These are phyloP conservation scores for Colletotrichum nymphaeae DNA, from an alignment of 2,329 filamentous ascomycete species.

Conservation along the genomic window DNA sequence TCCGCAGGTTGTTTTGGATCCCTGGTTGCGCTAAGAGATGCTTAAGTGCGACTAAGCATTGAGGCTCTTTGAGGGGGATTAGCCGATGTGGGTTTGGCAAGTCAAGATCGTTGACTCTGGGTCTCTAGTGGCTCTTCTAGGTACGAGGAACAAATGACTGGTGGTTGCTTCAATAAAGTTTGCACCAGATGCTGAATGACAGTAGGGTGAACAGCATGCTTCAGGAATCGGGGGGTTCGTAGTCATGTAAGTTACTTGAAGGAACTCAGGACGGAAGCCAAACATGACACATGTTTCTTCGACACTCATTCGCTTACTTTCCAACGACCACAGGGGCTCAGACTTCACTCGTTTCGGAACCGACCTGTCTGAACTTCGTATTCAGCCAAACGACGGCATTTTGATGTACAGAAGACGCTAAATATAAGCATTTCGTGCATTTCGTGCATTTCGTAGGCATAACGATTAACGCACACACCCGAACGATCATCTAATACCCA, in stretches of 20 bases:
- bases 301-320: neutral
- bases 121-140: too few relatives aligned
- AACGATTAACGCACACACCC: neutral
- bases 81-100: neutral
- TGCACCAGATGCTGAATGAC: neutral
- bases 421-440: conserved; percentile 2
- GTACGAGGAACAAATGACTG: neutral
- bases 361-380: conserved; percentile 9
- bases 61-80: neutral
- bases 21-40: neutral
- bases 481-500: neutral
- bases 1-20: neutral
- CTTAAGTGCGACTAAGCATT: conserved; percentile 21
- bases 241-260: too few relatives aligned
- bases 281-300: conserved; percentile 3
- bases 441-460: neutral
- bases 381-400: neutral
- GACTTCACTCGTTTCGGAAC: conserved; percentile 12
- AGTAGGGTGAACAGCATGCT: neutral
- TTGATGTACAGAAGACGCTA: neutral
- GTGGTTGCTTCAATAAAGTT: neutral
- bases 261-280: neutral
- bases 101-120: neutral
- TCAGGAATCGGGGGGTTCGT: neutral
- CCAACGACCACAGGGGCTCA: neutral